Conservation (phyloP, 140 eudicot species). For the Anethum foeniculum region DNA sequence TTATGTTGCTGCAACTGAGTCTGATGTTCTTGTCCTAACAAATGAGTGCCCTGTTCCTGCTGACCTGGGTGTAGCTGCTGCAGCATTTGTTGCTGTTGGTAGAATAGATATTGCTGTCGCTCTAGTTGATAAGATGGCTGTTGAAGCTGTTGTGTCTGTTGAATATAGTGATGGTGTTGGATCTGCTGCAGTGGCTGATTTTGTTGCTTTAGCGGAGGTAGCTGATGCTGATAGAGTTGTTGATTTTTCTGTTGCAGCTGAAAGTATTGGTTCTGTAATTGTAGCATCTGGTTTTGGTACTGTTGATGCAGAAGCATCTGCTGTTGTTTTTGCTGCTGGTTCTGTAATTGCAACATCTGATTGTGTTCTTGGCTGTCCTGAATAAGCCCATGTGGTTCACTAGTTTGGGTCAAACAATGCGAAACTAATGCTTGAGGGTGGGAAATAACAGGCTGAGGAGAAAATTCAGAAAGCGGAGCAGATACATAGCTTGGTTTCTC, state of each 20-base stretch:
- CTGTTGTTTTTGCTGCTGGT: constrained; percentile 53
- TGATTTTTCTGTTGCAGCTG: constrained; percentile 24
- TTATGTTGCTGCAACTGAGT: constrained; percentile 20
- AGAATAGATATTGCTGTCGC: constrained; percentile 32
- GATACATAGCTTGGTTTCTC: constrained; percentile 22
- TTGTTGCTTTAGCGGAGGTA: constrained; percentile 8
- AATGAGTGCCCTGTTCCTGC: constrained; percentile 7
- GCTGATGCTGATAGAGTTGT: constrained; percentile 4
- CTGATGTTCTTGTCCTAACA: constrained; percentile 16
- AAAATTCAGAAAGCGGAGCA: constrained; percentile 20
- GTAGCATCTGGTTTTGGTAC: constrained; percentile 53
- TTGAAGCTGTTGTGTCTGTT: constrained; percentile 29
- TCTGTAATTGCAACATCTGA: constrained; percentile 54
- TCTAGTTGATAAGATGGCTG: constrained; percentile 14
- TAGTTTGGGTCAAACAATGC: constrained; percentile 27
- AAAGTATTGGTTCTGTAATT: constrained; percentile 38
- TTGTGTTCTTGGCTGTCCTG: constrained; percentile 32
- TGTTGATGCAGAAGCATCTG: constrained; percentile 42
- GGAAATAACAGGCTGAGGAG: constrained; percentile 26
- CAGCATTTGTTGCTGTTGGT: constrained; percentile 21
- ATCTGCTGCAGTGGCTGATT: constrained; percentile 36
- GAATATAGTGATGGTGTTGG: constrained; percentile 17
- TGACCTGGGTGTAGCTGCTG: constrained; percentile 12
- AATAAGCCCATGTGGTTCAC: constrained; percentile 26
- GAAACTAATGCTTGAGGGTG: constrained; percentile 23